Conservation (phyloP, 345 rosid genomes). For the Cardiospermum halicacabum region DNA sequence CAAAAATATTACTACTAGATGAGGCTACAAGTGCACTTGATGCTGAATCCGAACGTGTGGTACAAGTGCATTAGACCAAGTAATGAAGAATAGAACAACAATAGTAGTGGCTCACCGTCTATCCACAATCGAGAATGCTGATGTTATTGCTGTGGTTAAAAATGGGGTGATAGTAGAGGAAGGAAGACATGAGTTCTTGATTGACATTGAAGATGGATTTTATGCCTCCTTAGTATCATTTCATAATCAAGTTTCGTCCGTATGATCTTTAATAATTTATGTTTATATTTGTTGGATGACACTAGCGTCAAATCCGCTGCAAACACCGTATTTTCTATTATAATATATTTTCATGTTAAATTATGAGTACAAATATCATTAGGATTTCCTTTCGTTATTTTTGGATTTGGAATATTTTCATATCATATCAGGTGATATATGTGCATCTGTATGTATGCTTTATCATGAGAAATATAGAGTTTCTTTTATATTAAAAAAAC, state of each 20-base stretch:
- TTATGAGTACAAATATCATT: too few species aligned
- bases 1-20: slow-evolving; percentile 43
- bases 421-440: too few species aligned
- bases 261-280: neutral
- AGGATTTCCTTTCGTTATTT: too few species aligned
- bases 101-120: slow-evolving; percentile 49
- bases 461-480: too few species aligned
- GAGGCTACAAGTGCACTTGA: slow-evolving; percentile 62
- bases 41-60: slow-evolving; percentile 49
- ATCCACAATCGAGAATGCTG: slow-evolving; percentile 55
- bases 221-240: slow-evolving; percentile 45
- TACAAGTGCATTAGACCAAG: slow-evolving; percentile 47
- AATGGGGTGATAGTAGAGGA: slow-evolving; percentile 51
- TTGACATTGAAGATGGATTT: slow-evolving; percentile 31
- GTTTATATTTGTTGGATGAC: too few species aligned
- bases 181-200: slow-evolving; percentile 49
- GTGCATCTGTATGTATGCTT: too few species aligned
- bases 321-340: too few species aligned
- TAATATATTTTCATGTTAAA: too few species aligned
- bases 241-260: slow-evolving; percentile 30
- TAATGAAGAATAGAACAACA: slow-evolving; percentile 43
- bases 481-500: too few species aligned
- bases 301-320: too few species aligned
- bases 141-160: slow-evolving; percentile 48
- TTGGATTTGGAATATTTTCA: too few species aligned